A percentile compares a stretch with the other conserved stretches of the same genome.
Evolutionary conservation across 345 rosid genomes (phyloP).

Genomic region (Combretum micranthum): DNA sequence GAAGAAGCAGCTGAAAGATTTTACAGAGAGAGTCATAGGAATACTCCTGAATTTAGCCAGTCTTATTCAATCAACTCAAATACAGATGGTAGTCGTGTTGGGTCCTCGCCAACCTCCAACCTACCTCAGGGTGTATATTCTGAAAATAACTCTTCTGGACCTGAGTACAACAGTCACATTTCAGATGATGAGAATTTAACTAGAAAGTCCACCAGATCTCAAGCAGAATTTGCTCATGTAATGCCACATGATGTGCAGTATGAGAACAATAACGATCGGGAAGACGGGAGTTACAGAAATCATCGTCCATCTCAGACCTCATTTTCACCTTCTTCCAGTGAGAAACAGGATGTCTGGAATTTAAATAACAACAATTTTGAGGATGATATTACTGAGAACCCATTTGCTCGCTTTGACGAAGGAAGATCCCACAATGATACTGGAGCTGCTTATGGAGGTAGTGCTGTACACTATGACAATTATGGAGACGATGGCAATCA

Average conservation of each 20-base stretch:
- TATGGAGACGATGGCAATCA: conserved; percentile 41
- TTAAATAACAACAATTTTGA: conserved; percentile 10
- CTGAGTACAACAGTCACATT: conserved; percentile 12
- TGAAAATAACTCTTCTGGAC: conserved; percentile 32
- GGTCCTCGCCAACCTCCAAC: conserved; percentile 9
- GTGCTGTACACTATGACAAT: conserved; percentile 54
- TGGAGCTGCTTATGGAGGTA: conserved; percentile 26
- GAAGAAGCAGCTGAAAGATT: conserved; percentile 17
- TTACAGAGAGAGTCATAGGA: conserved; percentile 17
- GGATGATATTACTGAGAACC: conserved; percentile 28
- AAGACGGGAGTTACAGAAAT: background rate
- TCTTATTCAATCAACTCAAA: conserved; percentile 25
- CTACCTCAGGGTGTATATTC: conserved; percentile 32
- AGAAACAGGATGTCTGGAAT: conserved; percentile 27
- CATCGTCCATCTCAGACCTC: conserved; percentile 31
- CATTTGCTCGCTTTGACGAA: conserved; percentile 30
- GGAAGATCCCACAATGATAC: conserved; percentile 28
- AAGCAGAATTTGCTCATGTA: conserved; percentile 14
- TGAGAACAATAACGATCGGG: conserved; percentile 4
- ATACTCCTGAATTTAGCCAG: conserved; percentile 10
- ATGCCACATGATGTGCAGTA: conserved; percentile 1
- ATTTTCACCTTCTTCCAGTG: conserved; percentile 24
- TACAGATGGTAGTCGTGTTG: conserved; percentile 18
- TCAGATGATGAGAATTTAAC: conserved; percentile 23
- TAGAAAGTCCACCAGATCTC: conserved; percentile 33